Evolutionary conservation across 352 stramenopile species (phyloP), one percentile per base, ranked within the genome.

Genomic region (Phytopythium litorale): DNA sequence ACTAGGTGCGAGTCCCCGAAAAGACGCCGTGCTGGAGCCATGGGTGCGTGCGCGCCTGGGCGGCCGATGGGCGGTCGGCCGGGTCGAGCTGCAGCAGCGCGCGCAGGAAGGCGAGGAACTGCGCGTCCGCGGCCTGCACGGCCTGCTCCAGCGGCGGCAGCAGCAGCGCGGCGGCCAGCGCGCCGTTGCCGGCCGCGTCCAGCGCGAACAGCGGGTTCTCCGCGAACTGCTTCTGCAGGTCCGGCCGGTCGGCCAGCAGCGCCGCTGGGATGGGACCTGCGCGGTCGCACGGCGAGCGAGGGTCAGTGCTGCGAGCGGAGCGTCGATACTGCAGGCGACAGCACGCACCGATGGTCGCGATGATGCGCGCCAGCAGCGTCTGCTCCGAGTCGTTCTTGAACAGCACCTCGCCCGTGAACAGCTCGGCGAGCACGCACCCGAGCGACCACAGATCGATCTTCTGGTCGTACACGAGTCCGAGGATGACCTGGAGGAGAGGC

Each of bases 341-440:
- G n/a, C n/a, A 67, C 80, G 49, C 48, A 88, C 85, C 83, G 37
- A 92, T 77, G 45, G 81, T 83, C 32, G 75, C 75, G 28, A 92
- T 68, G 65, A 99, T 98, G 40, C 91, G 78, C 66, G 93, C 95
- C 37, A 99, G 79, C 64, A 99, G 93, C 12, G 88, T 93, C 56
- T 97, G 87, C 64, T 97, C 84, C 58, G 75, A 85, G 63, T 97
- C 84, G 65, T 94, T 92, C 37, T 84, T 77, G 66, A 97, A 97
- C 0, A 97, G 67, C 37, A 94, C 87, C 49, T 89, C 73, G n/a
- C 90, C 90, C 13, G 87, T 94, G 66, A 88, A 92, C 46, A 97
- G 77, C 64, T 97, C 90, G 23, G 82, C 88, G 16, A 97, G 66
- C 33, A 97, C 87, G 63, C 88, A 97, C 3, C 81, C 91, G 33